Evolutionary conservation across 257 asterid species (phyloP), one percentile per base, ranked within the genome.

Genomic region (Sherardia arvensis): DNA sequence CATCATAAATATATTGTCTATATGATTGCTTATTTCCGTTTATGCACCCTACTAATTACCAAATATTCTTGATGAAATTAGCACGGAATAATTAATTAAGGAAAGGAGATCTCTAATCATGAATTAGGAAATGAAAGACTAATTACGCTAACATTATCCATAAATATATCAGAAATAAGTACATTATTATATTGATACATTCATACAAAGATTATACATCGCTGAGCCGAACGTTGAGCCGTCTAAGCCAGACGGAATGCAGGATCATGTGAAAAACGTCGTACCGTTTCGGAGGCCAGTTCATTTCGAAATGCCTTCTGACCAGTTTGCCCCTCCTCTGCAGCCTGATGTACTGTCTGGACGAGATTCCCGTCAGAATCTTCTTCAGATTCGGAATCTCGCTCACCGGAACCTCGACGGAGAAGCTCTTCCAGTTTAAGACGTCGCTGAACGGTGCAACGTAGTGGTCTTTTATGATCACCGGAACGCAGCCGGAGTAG

Each of bases 401-500:
- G 74, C 57, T 45, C 51, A 82, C 90, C 38, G 83, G 73, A 8
- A 90, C 66, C 1, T 54, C 71, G 48, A 90, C 95, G 2, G 88
- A 68, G 45, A 90, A 90, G 7, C 83, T 49, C 70, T 84, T 81
- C 95, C 92, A 87, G 29, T 90, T 78, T 62, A 85, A 69, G 1
- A 90, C 93, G 33, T 90, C 97, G 47, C 95, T 74, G 67, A 87
- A 90, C 25, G 97, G 97, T 2, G 79, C 61, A 0, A 82, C 90
- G 43, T 90, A 90, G 3, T 72, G 70, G 32, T 87, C 95, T 78
- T 87, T 90, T 22, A 90, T 90, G 29, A 87, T 43, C 1, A 90
- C 95, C 2, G 95, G 95, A 0, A 90, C 95, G 64, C 95, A 87
- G 1, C 97, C 97, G 67, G 73, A 33, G 56, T 90, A 87, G 0